Evolutionary conservation across 1,284 basidiomycete species (phyloP), one percentile per base, ranked within the genome.

Genomic region (Leccinum fuscescens): DNA sequence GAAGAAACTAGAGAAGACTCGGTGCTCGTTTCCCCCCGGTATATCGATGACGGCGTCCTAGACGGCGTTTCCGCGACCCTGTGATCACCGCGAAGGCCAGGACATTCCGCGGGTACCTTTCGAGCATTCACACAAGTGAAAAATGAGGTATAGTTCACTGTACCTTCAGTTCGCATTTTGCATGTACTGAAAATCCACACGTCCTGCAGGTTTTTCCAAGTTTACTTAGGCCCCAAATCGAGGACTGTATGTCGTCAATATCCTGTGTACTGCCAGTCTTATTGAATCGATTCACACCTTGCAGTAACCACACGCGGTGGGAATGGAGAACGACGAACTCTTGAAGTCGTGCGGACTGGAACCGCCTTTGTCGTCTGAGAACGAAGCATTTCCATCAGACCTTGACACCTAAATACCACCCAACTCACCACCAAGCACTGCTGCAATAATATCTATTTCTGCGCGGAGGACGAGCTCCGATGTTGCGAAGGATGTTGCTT

Each of bases 151-250:
- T 59, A 56, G 54, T 20, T 52, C 39, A 60, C 48, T 62, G 59
- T 58, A 89, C 91, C 84, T 93, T 94, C 51, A 93, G 72, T 69
- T 93, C 92, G 71, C 92, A 94, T 72, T 90, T 93, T 51, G 83
- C 78, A 71, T 93, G 92, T 15, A 92, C 90, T n/a, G 88, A 88
- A 59, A 93, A 74, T 1, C 85, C 84, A 70, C 92, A 94, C n/a
- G 79, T 74, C 70, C 82, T 88, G 76, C 92, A 93, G 6, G 86
- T 89, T 74, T 92, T 90, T 29, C 92, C 92, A 69, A 92, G 89
- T 72, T 91, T 92, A 70, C 85, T 89, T 39, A 93, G 76, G 22
- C 92, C 92, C 92, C 92, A 93, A 24, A 94, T 92, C 2, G 87
- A 88, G 4, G 86, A 81, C 88, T 92, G 64, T 27, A n/a, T n/a